phyloP scores from a whole-genome alignment of 2,329 filamentous ascomycete genomes.

The Phoma sp. region DNA sequence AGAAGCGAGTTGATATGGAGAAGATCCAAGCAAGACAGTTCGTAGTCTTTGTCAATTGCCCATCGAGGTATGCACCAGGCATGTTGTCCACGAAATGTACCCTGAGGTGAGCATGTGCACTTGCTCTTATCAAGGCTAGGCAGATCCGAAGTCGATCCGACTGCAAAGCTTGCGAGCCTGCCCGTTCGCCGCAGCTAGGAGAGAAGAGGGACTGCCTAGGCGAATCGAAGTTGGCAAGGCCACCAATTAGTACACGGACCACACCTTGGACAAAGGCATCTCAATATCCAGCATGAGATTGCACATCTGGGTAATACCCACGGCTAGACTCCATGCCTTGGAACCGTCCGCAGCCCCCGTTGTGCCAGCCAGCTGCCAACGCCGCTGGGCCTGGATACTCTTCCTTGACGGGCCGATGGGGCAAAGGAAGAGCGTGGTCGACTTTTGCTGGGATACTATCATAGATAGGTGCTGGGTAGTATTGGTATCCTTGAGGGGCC shows the following conservation, averaged over 20 bases:
- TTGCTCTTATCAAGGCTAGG: no score
- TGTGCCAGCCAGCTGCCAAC: constrained; percentile 42
- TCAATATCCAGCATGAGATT: constrained; percentile 49
- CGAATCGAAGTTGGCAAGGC: no score
- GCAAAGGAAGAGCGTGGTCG: constrained; percentile 40
- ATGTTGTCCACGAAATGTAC: not conserved
- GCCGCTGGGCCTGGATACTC: constrained; percentile 47
- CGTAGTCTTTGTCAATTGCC: no score
- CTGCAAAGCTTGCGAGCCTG: no score
- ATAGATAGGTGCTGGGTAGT: constrained; percentile 54
- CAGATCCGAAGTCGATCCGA: no score
- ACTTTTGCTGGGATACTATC: constrained; percentile 46
- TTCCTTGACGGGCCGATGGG: constrained; percentile 50
- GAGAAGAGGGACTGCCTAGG: no score
- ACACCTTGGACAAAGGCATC: not conserved
- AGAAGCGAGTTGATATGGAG: not conserved
- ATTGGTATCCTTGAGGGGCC: constrained; percentile 53
- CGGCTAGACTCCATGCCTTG: constrained; percentile 55
- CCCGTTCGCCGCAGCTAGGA: no score
- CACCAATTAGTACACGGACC: no score
- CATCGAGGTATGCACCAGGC: not conserved
- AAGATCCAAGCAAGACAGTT: no score
- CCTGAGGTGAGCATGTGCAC: no score
- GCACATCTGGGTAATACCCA: constrained; percentile 55
- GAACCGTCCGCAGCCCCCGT: constrained; percentile 51